Percentiles rank a stretch among this genome's conserved stretches.
Conservation (phyloP, 345 rosid species). For the Odontarrhena argentea region DNA sequence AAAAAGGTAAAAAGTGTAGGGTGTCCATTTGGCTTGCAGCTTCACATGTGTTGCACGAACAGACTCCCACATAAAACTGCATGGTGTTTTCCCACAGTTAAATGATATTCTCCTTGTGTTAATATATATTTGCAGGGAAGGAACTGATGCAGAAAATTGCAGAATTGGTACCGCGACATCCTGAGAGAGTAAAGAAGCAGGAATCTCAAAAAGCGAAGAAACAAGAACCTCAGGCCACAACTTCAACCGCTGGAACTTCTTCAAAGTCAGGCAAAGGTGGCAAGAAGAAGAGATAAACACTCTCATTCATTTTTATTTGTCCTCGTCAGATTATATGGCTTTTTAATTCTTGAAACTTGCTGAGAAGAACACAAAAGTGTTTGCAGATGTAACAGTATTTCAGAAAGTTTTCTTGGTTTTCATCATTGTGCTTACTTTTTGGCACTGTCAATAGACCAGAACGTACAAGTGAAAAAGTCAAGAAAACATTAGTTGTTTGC, state of each 20-base stretch:
- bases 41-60: neutral
- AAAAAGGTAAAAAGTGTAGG: neutral
- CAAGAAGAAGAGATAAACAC: constrained; percentile 72
- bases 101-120: constrained; percentile 28
- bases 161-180: constrained; percentile 86
- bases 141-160: constrained; percentile 85
- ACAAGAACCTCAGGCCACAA: constrained; percentile 65
- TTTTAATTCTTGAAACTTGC: constrained; percentile 4
- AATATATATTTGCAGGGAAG: constrained; percentile 58
- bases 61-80: neutral
- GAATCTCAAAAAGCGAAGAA: constrained; percentile 78
- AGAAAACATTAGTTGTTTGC: neutral
- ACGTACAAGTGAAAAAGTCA: neutral
- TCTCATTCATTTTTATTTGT: neutral
- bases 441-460: neutral
- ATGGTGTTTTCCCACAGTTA: neutral
- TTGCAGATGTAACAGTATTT: constrained; percentile 5
- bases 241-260: constrained; percentile 46
- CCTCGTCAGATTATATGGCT: constrained; percentile 15
- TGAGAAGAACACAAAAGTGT: constrained; percentile 16
- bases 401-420: neutral
- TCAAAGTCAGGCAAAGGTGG: constrained; percentile 80
- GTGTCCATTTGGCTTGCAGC: neutral
- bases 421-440: neutral
- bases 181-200: constrained; percentile 81